Conservation (phyloP, 169 alveolate genomes). For the Plasmodium cynomolgi region DNA sequence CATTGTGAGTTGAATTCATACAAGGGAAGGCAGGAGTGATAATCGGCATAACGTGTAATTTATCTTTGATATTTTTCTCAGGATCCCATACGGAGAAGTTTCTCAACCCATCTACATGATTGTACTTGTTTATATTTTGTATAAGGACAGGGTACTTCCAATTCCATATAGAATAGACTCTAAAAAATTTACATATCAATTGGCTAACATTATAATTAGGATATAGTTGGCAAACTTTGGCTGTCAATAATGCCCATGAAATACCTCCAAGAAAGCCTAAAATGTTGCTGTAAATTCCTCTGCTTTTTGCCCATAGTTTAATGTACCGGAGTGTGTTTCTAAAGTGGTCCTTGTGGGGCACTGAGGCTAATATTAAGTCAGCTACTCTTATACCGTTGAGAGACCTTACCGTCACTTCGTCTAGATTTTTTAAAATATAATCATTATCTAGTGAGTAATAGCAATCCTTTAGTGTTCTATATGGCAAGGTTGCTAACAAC, state of each 20-base stretch:
- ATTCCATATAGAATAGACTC: slow-evolving; percentile 91
- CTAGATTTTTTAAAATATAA: slow-evolving; percentile 84
- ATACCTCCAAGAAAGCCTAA: slow-evolving; percentile 99
- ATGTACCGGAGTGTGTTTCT: slow-evolving; percentile 95
- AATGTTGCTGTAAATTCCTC: slow-evolving; percentile 98
- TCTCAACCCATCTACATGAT: slow-evolving; percentile 89
- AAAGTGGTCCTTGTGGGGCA: slow-evolving; percentile 94
- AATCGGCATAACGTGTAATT: slow-evolving; percentile 95
- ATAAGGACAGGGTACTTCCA: slow-evolving; percentile 92
- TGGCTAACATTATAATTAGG: slow-evolving; percentile 95
- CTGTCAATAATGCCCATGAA: slow-evolving; percentile 98
- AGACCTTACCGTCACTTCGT: slow-evolving; percentile 91
- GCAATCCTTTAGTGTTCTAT: slow-evolving; percentile 86
- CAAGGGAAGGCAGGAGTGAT: slow-evolving; percentile 99
- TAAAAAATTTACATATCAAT: slow-evolving; percentile 94
- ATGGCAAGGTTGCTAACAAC: slow-evolving; percentile 94
- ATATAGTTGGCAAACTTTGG: slow-evolving; percentile 96
- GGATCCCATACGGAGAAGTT: slow-evolving; percentile 95
- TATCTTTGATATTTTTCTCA: slow-evolving; percentile 88
- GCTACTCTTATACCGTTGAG: slow-evolving; percentile 97
- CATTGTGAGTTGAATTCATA: slow-evolving; percentile 97
- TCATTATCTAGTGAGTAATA: slow-evolving; percentile 88
- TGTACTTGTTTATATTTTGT: slow-evolving; percentile 90
- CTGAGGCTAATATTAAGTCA: slow-evolving; percentile 92
- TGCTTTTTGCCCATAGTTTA: slow-evolving; percentile 97